Conservation (phyloP, 805 yeast species). For the Millerozyma miso region DNA sequence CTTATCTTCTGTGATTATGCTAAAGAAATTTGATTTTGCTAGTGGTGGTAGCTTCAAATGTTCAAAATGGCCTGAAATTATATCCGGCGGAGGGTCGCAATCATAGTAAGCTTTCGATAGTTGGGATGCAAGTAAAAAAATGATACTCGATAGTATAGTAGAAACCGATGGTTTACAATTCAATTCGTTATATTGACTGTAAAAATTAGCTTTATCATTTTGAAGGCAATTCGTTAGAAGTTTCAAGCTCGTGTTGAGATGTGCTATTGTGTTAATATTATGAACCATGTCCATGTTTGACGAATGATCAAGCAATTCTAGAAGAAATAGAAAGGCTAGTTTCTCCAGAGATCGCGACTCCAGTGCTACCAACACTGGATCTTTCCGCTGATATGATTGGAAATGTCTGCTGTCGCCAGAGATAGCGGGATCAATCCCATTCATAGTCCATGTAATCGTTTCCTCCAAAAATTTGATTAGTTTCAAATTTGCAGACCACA, state of each 20-base stretch:
- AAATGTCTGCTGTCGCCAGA: background rate
- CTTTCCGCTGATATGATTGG: background rate
- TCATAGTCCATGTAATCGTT: background rate
- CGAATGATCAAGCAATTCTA: slow-evolving; percentile 22
- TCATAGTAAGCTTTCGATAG: slow-evolving; percentile 7
- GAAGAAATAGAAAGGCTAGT: slow-evolving; percentile 13
- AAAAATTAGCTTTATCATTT: slow-evolving; percentile 10
- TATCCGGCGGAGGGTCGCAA: slow-evolving; percentile 8
- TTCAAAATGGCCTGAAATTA: slow-evolving; percentile 11
- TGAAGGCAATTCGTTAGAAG: background rate
- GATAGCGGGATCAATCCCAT: slow-evolving; percentile 1
- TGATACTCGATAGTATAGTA: slow-evolving; percentile 12
- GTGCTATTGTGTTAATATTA: background rate
- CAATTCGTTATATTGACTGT: slow-evolving; percentile 14
- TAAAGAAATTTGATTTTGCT: slow-evolving; percentile 21
- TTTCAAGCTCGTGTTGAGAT: background rate
- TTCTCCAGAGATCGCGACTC: background rate
- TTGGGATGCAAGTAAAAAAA: slow-evolving; percentile 13
- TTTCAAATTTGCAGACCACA: slow-evolving; percentile 1
- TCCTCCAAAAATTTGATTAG: slow-evolving; percentile 3
- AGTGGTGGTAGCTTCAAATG: slow-evolving; percentile 25
- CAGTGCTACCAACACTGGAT: background rate
- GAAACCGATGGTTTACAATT: slow-evolving; percentile 19
- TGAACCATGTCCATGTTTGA: slow-evolving; percentile 1
- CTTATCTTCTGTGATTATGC: slow-evolving; percentile 1